Percentiles rank a stretch among this genome's conserved stretches.
Evolutionary conservation across 352 stramenopile species (phyloP).

Genomic region (Synura sp.): DNA sequence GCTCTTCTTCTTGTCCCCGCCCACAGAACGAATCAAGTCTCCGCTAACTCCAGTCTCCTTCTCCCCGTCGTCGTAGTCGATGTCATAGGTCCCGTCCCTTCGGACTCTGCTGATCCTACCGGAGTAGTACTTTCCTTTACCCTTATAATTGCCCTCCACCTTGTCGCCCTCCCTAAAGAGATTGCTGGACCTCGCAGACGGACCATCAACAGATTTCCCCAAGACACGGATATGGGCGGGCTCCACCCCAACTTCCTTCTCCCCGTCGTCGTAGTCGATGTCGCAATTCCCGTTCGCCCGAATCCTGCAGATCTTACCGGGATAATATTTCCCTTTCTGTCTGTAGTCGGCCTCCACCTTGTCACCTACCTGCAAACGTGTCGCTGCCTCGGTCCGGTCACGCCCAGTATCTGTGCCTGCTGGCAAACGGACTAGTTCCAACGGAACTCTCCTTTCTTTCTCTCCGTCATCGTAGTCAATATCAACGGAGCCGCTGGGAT

Average conservation of each 20-base stretch:
- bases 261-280: constrained; percentile 65
- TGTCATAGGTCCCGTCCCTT: constrained; percentile 49
- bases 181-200: too few relatives aligned
- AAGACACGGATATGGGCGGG: constrained; percentile 50
- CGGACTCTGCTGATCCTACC: constrained; percentile 35
- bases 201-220: too few relatives aligned
- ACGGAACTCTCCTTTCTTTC: constrained; percentile 57
- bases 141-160: constrained; percentile 30
- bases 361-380: too few relatives aligned
- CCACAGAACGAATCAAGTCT: constrained; percentile 39
- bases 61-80: constrained; percentile 53
- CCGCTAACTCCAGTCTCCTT: constrained; percentile 40
- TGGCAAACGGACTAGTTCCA: constrained; percentile 59
- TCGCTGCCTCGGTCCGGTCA: too few relatives aligned
- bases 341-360: constrained; percentile 25
- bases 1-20: too few relatives aligned
- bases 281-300: constrained; percentile 57
- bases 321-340: constrained; percentile 15
- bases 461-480: constrained; percentile 70
- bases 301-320: neutral
- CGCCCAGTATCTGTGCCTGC: too few relatives aligned
- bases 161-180: constrained; percentile 29
- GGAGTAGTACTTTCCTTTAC: constrained; percentile 42
- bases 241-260: constrained; percentile 61
- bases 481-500: constrained; percentile 64